Evolutionary conservation across 2,329 filamentous ascomycete species (phyloP).

Genomic region (Ophiognomonia clavigignenti-juglandacearum): DNA sequence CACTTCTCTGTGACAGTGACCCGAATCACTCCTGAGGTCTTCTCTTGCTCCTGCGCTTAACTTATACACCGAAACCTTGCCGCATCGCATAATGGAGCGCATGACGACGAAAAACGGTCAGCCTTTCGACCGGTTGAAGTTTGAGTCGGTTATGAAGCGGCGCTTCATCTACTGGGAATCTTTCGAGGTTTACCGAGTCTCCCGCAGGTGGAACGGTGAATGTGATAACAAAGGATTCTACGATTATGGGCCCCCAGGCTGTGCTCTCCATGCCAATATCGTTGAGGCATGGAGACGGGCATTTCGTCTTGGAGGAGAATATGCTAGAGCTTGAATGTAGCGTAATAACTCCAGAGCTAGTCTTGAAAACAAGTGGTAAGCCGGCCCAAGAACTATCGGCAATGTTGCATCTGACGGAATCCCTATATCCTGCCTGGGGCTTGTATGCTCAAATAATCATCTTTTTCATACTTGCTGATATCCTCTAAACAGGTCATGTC

Average conservation of each 20-base stretch:
- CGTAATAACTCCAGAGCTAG: slow-evolving; percentile 63
- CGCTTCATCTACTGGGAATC: slow-evolving; percentile 63
- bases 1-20: no score
- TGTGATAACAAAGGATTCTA: slow-evolving; percentile 43
- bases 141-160: slow-evolving; percentile 61
- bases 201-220: neutral
- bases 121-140: slow-evolving; percentile 56
- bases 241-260: slow-evolving; percentile 66
- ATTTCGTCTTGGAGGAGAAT: slow-evolving; percentile 65
- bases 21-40: no score
- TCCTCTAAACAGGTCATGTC: slow-evolving; percentile 40
- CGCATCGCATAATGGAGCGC: neutral
- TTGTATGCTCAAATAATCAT: no score
- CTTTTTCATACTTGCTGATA: neutral
- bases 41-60: no score
- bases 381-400: no score
- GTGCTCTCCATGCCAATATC: slow-evolving; percentile 61
- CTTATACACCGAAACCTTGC: neutral
- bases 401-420: no score
- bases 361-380: slow-evolving; percentile 60
- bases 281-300: slow-evolving; percentile 64
- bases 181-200: slow-evolving; percentile 61
- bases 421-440: no score
- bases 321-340: slow-evolving; percentile 67
- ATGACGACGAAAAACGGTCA: slow-evolving; percentile 27